Base-by-base conservation (phyloP, 805 yeast species). In the Kodamaea sagamina region DNA sequence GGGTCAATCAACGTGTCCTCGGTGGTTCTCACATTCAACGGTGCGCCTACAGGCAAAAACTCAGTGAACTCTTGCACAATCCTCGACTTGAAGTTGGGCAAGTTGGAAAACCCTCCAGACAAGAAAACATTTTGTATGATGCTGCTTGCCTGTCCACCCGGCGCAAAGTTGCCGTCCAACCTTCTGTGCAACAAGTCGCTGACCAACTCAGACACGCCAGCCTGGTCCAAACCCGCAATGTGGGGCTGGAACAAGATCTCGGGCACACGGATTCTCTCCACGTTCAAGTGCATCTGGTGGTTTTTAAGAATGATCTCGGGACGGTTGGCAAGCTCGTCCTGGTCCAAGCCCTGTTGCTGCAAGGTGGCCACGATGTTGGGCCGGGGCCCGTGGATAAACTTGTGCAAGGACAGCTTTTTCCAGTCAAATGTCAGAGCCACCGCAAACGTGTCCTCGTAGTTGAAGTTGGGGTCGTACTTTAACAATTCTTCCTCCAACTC, bases 181-280 rank as follows among this genome's bases (percentile, higher is more conserved):
- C 89, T 74, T 37, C 81, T 75, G 31, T 78, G 57, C 4, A 90
- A 57, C 6, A 88, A 72, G 45, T 82, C 85, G 50, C 82, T 84
- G 43, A 82, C 74, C 31, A 89, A 65, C 62, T 93, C 98, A 17
- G 78, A 59, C n/a, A 93, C 73, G 19, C 98, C 98, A 0, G 97
- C 96, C 65, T 90, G 98, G 62, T 93, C 99, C 16, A 89, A 71
- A 16, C 99, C 99, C 0, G 95, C 96, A 48, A 93, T 89, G 6
- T 84, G 77, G 5, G 99, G 99, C 61, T 92, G 93, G 63, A 93
- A 89, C 37, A 89, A 59, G 2, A 90, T 83, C 63, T 93, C 99
- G 0, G 98, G 97, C 2, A 92, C 87, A 44, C 95, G 77, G 21
- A 92, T 84, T 46, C 99, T 75, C 65, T 93, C 99, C 32, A 92